Conservation (phyloP, 2,329 filamentous ascomycete species). For the Plenodomus biglobosus region DNA sequence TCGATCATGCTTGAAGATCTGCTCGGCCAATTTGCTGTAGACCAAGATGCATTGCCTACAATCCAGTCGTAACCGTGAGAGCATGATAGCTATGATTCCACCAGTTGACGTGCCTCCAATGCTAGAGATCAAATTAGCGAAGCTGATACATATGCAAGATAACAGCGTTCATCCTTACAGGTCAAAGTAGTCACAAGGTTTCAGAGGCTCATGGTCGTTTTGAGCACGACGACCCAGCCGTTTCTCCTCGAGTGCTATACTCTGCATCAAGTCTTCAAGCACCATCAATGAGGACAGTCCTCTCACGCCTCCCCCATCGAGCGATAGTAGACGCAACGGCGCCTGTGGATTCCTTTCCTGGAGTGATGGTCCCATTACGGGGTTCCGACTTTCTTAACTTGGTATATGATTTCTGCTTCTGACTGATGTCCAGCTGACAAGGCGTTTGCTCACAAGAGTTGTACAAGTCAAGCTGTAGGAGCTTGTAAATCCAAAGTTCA, state of each 20-base stretch:
- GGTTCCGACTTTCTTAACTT: background rate
- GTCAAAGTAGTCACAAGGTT: constrained; percentile 47
- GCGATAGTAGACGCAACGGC: constrained; percentile 38
- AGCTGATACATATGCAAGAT: background rate
- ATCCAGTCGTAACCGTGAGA: constrained; percentile 43
- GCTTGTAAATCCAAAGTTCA: background rate
- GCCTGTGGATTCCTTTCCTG: constrained; percentile 36
- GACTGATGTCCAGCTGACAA: background rate
- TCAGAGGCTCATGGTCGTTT: constrained; percentile 33
- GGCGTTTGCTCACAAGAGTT: background rate
- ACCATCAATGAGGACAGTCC: constrained; percentile 45
- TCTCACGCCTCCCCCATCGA: constrained; percentile 46
- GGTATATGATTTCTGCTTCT: background rate
- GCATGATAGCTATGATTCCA: constrained; percentile 45
- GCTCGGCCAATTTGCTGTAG: constrained; percentile 40
- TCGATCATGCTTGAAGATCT: constrained; percentile 45
- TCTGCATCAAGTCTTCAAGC: constrained; percentile 45
- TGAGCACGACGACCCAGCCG: constrained; percentile 32
- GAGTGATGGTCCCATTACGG: constrained; percentile 29
- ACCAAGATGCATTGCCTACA: constrained; percentile 43
- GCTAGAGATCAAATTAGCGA: constrained; percentile 1
- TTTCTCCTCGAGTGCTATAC: constrained; percentile 43
- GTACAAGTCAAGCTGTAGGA: background rate
- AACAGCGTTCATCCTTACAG: constrained; percentile 19
- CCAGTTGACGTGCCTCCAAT: constrained; percentile 47